A percentile compares a stretch with the other conserved stretches of the same genome.
Evolutionary conservation across 768 basidiomycete species (phyloP).

Genomic region (Suillus cothurnatus): DNA sequence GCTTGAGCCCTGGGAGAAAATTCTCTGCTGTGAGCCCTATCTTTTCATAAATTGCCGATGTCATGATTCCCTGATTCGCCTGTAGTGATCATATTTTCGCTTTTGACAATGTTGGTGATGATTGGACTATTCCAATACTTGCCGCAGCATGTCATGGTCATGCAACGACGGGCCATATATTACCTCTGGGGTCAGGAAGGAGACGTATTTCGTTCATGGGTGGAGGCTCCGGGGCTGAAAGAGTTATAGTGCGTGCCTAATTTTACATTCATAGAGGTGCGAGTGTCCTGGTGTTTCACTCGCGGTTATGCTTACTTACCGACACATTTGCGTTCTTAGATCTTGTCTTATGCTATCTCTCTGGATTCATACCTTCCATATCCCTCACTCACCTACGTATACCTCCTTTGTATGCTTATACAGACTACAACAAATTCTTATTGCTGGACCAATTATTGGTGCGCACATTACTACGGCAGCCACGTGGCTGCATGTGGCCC

Average conservation of each 20-base stretch:
- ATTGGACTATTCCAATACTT: constrained; percentile 59
- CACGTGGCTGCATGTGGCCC: background rate
- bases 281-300: background rate
- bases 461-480: background rate
- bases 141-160: constrained; percentile 57
- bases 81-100: constrained; percentile 45
- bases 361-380: constrained; percentile 8
- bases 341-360: background rate
- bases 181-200: constrained; percentile 63
- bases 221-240: constrained; percentile 30
- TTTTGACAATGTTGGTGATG: constrained; percentile 47
- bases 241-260: constrained; percentile 24
- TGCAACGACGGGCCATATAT: constrained; percentile 58
- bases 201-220: constrained; percentile 32
- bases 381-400: constrained; percentile 14
- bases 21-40: constrained; percentile 52
- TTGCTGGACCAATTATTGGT: background rate
- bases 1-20: constrained; percentile 73
- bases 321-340: background rate
- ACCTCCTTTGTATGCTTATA: constrained; percentile 21
- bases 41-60: background rate
- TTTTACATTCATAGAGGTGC: constrained; percentile 16
- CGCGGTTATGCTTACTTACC: background rate
- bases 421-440: background rate
- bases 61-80: background rate